Base-by-base conservation (phyloP, 2,329 filamentous ascomycete species). In the Hypomyces perniciosus region DNA sequence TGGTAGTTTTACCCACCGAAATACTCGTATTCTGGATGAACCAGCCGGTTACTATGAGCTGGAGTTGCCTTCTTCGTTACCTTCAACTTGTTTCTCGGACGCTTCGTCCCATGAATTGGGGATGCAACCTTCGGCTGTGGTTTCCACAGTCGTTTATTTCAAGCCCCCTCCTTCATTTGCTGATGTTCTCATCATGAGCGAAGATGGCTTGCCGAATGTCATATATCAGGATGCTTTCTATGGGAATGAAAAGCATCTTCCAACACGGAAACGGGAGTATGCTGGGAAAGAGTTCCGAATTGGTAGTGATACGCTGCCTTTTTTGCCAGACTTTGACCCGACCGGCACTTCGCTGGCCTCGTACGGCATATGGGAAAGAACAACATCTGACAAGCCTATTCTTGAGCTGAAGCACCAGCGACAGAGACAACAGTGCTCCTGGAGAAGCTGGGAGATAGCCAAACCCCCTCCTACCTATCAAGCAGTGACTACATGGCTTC, bases 221-320 rank as follows among this genome's bases (percentile, higher is more conserved):
- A 78, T 96, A 44, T 95, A 96, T 56, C 88, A 90, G 65, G 84
- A 90, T 62, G 85, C 91, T 1, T 91, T 85, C 61, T 97, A 96
- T 64, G 88, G 90, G 59, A 77, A 88, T 29, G 89, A 95, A 54
- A 77, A 76, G 46, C 93, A 97, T 67, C 86, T 96, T 0, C 90
- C 91, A 9, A 78, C 85, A 37, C 80, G 85, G 48, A 69, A 78
- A 31, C 78, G 89, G 48, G 90, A 96, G 67, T 97, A 96, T 69
- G 92, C 88, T 6, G 92, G 92, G 4, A 83, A 84, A 58, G 88
- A 95, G 59, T 96, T 95, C 64, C 85, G 82, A 52, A 71, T 96
- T 6, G 79, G 83, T 60, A 86, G 90, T 53, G 83, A 79, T 48
- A 88, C 86, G 1, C 64, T 95, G 6, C 88, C 88, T 0, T 96